Conservation (phyloP, 202 grass and related monocot species). For the Hordeum pubiflorum region DNA sequence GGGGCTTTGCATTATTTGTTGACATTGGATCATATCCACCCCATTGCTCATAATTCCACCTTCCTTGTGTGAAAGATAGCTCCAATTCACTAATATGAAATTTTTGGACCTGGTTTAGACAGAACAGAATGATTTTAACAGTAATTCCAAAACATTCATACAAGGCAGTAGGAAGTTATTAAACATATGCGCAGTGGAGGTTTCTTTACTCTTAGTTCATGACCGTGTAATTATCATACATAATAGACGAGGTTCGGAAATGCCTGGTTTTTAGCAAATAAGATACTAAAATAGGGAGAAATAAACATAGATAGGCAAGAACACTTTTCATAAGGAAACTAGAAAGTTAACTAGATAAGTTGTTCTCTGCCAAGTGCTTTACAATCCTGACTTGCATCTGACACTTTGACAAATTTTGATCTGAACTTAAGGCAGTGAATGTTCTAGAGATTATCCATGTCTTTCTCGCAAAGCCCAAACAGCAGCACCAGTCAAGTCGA, state of each 20-base stretch:
- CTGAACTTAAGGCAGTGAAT: not conserved
- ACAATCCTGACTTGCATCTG: not conserved
- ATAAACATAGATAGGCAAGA: not conserved
- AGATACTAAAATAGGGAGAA: not conserved
- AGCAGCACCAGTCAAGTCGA: not conserved
- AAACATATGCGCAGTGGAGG: not conserved
- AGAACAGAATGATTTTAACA: conserved; percentile 24
- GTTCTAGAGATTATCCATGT: not conserved
- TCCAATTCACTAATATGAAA: conserved; percentile 80
- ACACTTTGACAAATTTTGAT: not conserved
- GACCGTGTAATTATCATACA: not conserved
- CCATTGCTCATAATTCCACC: conserved; percentile 92
- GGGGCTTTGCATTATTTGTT: conserved; percentile 80
- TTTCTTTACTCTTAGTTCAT: not conserved
- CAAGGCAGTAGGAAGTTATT: not conserved
- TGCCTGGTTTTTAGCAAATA: not conserved
- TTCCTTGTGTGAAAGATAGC: conserved; percentile 90
- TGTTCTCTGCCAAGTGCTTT: not conserved
- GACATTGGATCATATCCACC: conserved; percentile 85
- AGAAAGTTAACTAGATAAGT: not conserved
- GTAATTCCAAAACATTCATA: not conserved
- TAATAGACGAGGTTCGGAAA: not conserved
- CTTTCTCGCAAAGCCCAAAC: not conserved
- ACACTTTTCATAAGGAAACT: not conserved
- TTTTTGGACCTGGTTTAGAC: conserved; percentile 62